phyloP scores from a whole-genome alignment of 2,329 filamentous ascomycete genomes.

The Harringtonia lauricola region DNA sequence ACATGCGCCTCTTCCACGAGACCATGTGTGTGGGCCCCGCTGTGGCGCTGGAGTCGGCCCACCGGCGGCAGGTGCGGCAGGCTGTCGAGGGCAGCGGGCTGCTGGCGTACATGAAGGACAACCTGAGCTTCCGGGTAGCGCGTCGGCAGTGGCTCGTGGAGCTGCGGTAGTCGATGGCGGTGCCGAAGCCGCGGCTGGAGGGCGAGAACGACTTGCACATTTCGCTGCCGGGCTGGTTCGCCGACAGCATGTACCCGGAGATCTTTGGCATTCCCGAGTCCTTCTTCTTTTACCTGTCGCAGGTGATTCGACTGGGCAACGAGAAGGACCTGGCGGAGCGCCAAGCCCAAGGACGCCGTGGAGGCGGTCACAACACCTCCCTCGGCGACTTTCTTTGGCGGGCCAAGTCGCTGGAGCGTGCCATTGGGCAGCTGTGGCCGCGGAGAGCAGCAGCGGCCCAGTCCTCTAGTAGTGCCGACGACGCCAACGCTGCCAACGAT shows the following conservation, averaged over 20 bases:
- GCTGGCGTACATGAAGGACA: conserved; percentile 14
- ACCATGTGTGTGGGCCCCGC: conserved; percentile 18
- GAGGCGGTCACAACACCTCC: conserved; percentile 14
- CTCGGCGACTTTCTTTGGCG: conserved; percentile 15
- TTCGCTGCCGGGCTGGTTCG: conserved; percentile 22
- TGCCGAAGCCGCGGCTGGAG: conserved; percentile 20
- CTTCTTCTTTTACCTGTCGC: conserved; percentile 21
- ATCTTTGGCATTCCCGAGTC: conserved; percentile 28
- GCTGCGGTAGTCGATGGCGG: conserved; percentile 19
- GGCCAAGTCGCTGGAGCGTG: conserved; percentile 21
- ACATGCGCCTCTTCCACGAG: conserved; percentile 26
- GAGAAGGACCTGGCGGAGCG: conserved; percentile 21
- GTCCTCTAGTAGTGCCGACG: too few relatives aligned
- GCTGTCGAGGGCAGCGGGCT: conserved; percentile 13
- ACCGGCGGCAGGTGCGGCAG: conserved; percentile 11
- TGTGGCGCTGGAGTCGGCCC: conserved; percentile 7
- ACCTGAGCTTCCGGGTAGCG: conserved; percentile 21
- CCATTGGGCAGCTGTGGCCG: conserved; percentile 14
- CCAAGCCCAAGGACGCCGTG: conserved; percentile 6
- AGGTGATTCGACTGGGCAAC: conserved; percentile 23
- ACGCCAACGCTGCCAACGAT: too few relatives aligned
- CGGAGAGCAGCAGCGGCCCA: too few relatives aligned
- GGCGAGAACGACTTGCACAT: conserved; percentile 29
- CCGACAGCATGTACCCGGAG: conserved; percentile 26
- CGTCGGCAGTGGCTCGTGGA: conserved; percentile 18